Evolutionary conservation across 805 yeast genomes (phyloP).

Genomic region (Barnettozyma salicaria): DNA sequence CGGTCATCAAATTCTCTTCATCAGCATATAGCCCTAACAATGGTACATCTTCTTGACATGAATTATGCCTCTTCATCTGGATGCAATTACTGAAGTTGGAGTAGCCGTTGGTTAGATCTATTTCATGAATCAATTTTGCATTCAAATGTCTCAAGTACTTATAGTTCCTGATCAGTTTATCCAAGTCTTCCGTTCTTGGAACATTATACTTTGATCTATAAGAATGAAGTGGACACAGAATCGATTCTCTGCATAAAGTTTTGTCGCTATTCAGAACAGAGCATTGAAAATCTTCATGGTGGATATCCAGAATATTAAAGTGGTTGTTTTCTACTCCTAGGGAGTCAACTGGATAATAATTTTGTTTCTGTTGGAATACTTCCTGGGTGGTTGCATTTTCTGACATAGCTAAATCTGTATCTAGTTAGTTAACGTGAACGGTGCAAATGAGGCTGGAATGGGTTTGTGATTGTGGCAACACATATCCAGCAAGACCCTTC

Average conservation of each 20-base stretch:
- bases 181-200: slow-evolving; percentile 11
- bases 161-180: slow-evolving; percentile 15
- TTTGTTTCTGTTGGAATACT: background rate
- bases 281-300: slow-evolving; percentile 22
- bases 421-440: too few relatives aligned
- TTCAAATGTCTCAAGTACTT: slow-evolving; percentile 33
- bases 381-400: background rate
- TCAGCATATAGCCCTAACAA: slow-evolving; percentile 1
- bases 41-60: slow-evolving; percentile 6
- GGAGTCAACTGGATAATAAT: background rate
- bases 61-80: slow-evolving; percentile 16
- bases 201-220: slow-evolving; percentile 11
- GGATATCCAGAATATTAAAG: slow-evolving; percentile 12
- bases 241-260: slow-evolving; percentile 15
- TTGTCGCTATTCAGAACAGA: slow-evolving; percentile 10
- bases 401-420: too few relatives aligned
- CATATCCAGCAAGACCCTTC: too few relatives aligned
- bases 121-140: slow-evolving; percentile 1
- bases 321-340: background rate
- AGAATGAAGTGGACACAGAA: slow-evolving; percentile 15
- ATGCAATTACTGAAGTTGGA: too few relatives aligned
- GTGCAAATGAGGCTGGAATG: background rate
- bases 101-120: background rate
- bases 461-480: too few relatives aligned
- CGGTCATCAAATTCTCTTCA: slow-evolving; percentile 3